Conservation (phyloP, 345 rosid species). For the Aethionema arabicum region DNA sequence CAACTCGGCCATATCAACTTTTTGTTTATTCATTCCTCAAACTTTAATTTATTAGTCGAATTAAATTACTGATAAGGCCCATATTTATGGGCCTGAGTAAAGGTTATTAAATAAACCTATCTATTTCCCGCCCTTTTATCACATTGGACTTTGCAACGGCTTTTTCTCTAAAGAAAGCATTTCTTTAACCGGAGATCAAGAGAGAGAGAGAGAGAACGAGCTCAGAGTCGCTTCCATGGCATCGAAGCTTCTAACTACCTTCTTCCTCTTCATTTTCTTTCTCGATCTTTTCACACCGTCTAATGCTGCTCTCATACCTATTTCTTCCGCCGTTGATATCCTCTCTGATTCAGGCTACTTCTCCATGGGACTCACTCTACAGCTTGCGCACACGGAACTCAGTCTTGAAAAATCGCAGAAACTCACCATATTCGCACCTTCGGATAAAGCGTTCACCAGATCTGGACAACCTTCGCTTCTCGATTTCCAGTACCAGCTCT, state of each 20-base stretch:
- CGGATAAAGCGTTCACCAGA: constrained; percentile 35
- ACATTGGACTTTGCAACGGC: too few relatives aligned
- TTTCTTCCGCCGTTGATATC: constrained; percentile 35
- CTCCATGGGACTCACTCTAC: constrained; percentile 48
- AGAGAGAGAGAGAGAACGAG: background rate
- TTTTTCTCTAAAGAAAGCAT: background rate
- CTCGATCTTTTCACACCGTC: constrained; percentile 16
- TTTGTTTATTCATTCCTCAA: background rate
- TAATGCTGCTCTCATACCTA: constrained; percentile 21
- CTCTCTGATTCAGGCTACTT: constrained; percentile 44
- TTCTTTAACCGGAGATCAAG: background rate
- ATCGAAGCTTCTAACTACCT: constrained; percentile 21
- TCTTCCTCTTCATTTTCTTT: constrained; percentile 15
- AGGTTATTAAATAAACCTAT: too few relatives aligned
- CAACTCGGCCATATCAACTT: constrained; percentile 96
- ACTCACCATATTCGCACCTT: constrained; percentile 46
- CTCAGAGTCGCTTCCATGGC: constrained; percentile 33
- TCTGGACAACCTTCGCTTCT: constrained; percentile 43
- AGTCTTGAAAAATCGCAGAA: constrained; percentile 33
- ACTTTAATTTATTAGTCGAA: too few relatives aligned
- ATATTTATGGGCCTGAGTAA: too few relatives aligned
- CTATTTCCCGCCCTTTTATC: too few relatives aligned
- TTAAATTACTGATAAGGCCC: too few relatives aligned
- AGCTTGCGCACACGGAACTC: constrained; percentile 34
- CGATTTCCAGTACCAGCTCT: constrained; percentile 38